Conservation (phyloP, 139 green algal species). For the Tetradesmus lagerheimii region DNA sequence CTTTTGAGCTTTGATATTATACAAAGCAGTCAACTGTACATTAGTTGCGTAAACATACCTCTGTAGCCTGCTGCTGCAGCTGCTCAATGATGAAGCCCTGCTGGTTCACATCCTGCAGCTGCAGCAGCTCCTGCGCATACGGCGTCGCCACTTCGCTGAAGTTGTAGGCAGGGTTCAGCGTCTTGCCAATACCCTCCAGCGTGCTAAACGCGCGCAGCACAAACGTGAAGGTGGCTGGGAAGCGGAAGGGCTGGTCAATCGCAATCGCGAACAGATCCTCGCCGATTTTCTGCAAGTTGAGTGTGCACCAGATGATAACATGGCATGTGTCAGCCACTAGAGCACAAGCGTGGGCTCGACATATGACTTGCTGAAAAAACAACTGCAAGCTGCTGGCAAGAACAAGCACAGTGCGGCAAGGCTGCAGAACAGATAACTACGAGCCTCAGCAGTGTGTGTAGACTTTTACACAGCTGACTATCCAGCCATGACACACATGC, state of each 20-base stretch:
- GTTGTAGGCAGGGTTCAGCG: constrained; percentile 79
- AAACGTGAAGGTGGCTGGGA: constrained; percentile 88
- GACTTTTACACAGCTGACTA: too few species aligned
- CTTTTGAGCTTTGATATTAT: too few species aligned
- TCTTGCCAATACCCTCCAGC: constrained; percentile 86
- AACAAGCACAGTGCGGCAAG: neutral
- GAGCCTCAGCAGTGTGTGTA: too few species aligned
- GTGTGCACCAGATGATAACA: too few species aligned
- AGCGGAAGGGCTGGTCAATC: constrained; percentile 87
- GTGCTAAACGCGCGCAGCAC: constrained; percentile 90
- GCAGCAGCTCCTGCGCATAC: constrained; percentile 48
- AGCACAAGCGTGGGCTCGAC: too few species aligned
- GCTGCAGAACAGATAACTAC: too few species aligned
- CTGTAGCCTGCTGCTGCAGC: constrained; percentile 77
- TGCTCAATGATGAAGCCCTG: constrained; percentile 69
- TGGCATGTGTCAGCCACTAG: too few species aligned
- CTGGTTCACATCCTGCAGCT: constrained; percentile 54
- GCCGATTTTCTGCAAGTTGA: constrained; percentile 77
- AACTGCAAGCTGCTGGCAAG: too few species aligned
- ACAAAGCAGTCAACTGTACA: too few species aligned
- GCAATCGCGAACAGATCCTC: constrained; percentile 92
- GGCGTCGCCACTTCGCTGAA: constrained; percentile 60
- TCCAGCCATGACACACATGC: too few species aligned
- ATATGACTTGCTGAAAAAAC: too few species aligned
- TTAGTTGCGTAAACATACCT: too few species aligned